Conservation (phyloP, 2,329 filamentous ascomycete species). For the Cercospora citrullina region DNA sequence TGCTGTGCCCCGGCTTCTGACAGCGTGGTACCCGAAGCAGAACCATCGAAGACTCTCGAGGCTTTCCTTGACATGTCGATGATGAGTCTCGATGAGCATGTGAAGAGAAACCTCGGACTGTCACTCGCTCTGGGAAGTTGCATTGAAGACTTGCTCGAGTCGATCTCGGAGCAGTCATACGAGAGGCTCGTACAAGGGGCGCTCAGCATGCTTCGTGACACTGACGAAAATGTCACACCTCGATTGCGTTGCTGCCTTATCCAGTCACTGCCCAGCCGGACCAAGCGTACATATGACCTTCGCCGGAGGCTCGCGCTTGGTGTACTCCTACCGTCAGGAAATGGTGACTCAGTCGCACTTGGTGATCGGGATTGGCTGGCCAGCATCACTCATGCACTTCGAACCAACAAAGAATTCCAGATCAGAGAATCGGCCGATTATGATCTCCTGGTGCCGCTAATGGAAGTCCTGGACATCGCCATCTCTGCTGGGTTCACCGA, state of each 20-base stretch:
- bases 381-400: conserved; percentile 32
- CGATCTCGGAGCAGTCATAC: conserved; percentile 22
- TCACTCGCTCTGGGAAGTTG: conserved; percentile 14
- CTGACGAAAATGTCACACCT: conserved; percentile 17
- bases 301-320: conserved; percentile 66
- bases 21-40: conserved; percentile 17
- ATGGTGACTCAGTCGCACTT: neutral
- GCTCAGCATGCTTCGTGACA: conserved; percentile 17
- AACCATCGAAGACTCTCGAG: conserved; percentile 19
- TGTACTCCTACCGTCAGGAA: conserved; percentile 54
- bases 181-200: conserved; percentile 18
- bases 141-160: conserved; percentile 31
- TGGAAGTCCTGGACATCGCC: conserved; percentile 70
- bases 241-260: conserved; percentile 59
- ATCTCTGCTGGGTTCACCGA: conserved; percentile 63
- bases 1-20: conserved; percentile 24
- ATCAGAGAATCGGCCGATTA: conserved; percentile 65
- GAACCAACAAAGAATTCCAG: conserved; percentile 49
- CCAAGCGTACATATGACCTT: conserved; percentile 57
- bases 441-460: conserved; percentile 62
- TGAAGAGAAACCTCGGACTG: conserved; percentile 23
- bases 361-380: conserved; percentile 21
- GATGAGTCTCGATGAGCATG: conserved; percentile 33
- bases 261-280: conserved; percentile 58
- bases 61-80: conserved; percentile 32